Conservation (phyloP, 164 flowering plant species). For the Vitis labrusca region DNA sequence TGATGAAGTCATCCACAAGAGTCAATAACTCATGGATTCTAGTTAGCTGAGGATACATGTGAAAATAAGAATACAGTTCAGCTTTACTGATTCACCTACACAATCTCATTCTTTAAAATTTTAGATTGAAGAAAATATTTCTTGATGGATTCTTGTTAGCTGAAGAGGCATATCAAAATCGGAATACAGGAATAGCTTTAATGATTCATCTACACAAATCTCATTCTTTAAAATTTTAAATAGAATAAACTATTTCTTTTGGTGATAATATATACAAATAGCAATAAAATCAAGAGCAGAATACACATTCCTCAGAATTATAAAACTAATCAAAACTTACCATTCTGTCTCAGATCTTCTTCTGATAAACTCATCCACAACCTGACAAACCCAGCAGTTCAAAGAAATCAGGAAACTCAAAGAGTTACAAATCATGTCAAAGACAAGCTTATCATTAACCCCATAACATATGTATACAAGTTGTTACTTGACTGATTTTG, state of each 20-base stretch:
- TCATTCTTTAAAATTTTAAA: too few relatives aligned
- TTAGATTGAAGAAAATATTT: too few relatives aligned
- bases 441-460: neutral
- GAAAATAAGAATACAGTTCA: neutral
- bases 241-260: too few relatives aligned
- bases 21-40: neutral
- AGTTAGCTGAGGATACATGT: neutral
- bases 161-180: too few relatives aligned
- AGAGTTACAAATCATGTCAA: neutral
- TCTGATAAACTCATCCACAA: conserved; percentile 89
- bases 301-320: too few relatives aligned
- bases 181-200: too few relatives aligned
- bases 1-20: too few relatives aligned
- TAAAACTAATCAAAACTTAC: conserved; percentile 38
- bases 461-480: neutral
- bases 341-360: conserved; percentile 95
- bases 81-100: neutral
- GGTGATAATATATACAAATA: too few relatives aligned
- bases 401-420: conserved; percentile 6
- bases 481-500: neutral
- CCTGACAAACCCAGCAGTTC: conserved; percentile 44
- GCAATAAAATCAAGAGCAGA: too few relatives aligned
- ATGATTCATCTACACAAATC: too few relatives aligned
- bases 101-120: neutral
- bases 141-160: too few relatives aligned